Conservation (phyloP, 2,329 filamentous ascomycete genomes). For the Cladosporium sp. region DNA sequence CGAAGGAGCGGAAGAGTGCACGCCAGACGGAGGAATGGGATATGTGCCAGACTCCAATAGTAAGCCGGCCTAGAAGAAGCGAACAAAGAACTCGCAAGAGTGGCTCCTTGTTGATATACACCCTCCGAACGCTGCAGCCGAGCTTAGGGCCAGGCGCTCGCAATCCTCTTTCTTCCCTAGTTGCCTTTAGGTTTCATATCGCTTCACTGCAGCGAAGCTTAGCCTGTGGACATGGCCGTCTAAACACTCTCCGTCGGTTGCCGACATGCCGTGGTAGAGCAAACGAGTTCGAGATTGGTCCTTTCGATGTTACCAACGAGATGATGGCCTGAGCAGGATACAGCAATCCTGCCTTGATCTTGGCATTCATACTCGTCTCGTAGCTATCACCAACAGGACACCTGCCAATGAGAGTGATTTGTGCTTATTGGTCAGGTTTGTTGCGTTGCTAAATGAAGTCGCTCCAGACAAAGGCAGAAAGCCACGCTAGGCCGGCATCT, state of each 20-base stretch:
- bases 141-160: not conserved
- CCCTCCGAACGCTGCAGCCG: not conserved
- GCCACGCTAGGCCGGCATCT: not conserved
- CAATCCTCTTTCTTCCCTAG: not conserved
- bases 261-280: not conserved
- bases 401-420: not conserved
- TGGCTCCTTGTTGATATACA: slow-evolving; percentile 1
- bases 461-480: slow-evolving; percentile 7
- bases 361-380: not conserved
- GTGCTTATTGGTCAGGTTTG: slow-evolving; percentile 9
- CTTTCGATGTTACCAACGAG: not conserved
- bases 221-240: not conserved
- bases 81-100: not conserved
- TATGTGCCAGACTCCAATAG: not conserved
- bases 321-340: not conserved
- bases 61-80: not conserved
- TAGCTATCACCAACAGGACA: slow-evolving; percentile 1
- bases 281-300: not conserved
- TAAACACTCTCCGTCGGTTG: slow-evolving; percentile 1
- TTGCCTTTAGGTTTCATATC: slow-evolving; percentile 15
- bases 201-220: slow-evolving; percentile 14
- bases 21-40: not conserved
- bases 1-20: not conserved
- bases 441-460: slow-evolving; percentile 4
- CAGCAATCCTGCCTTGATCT: not conserved